Conservation (phyloP, 176 grass and related monocot genomes). For the Lolium multiflorum region DNA sequence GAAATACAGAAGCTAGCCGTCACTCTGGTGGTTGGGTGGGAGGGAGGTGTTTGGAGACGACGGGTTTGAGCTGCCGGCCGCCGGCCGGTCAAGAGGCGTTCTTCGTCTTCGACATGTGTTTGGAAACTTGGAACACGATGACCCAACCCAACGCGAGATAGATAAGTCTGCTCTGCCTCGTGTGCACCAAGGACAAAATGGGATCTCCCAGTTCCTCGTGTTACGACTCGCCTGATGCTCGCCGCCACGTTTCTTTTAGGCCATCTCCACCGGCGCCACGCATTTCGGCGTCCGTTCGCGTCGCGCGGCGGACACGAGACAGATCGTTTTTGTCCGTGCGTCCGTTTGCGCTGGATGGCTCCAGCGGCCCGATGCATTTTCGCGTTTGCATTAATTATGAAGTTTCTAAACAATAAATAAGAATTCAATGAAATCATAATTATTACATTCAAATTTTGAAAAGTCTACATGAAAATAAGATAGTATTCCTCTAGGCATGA, state of each 20-base stretch:
- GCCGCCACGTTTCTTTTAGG: not conserved
- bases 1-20: not conserved
- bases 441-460: too few species aligned
- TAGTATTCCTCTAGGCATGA: too few species aligned
- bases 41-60: not conserved
- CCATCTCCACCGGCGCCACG: too few species aligned
- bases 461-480: too few species aligned
- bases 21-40: not conserved
- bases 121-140: constrained; percentile 40
- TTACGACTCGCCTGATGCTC: not conserved
- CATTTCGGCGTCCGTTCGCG: too few species aligned
- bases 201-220: constrained; percentile 6
- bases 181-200: not conserved
- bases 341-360: too few species aligned
- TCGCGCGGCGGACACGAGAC: too few species aligned
- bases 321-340: too few species aligned
- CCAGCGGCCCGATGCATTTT: too few species aligned
- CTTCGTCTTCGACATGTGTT: constrained; percentile 48
- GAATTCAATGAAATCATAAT: too few species aligned
- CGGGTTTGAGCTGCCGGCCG: not conserved
- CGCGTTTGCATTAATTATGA: too few species aligned
- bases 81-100: constrained; percentile 33
- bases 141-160: not conserved
- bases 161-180: not conserved
- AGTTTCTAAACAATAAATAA: too few species aligned